phyloP scores from a whole-genome alignment of 2,329 filamentous ascomycete species.

The Calonectria pteridis region DNA sequence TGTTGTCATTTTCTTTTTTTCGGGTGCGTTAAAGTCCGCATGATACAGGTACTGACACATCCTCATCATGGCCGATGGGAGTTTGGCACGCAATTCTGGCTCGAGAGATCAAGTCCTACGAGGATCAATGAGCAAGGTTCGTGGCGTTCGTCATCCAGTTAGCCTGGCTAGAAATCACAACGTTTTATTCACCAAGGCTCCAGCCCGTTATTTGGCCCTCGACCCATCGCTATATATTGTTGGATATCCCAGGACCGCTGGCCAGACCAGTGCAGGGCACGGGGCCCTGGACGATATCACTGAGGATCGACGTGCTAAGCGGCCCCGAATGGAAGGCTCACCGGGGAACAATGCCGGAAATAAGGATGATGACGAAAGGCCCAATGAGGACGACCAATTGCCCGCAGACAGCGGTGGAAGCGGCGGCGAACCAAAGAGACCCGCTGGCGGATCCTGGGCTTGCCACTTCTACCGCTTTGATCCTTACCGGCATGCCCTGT shows the following conservation, averaged over 20 bases:
- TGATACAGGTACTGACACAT: not conserved
- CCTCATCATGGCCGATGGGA: not conserved
- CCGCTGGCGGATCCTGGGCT: not conserved
- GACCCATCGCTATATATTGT: not conserved
- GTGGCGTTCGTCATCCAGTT: not conserved
- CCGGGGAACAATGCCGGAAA: not conserved
- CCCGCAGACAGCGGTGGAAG: not conserved
- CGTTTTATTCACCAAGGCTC: not conserved
- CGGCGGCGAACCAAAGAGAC: not conserved
- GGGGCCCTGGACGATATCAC: not conserved
- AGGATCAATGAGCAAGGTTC: not conserved
- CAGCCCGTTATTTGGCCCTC: not conserved
- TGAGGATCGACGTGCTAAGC: not conserved
- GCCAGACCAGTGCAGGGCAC: not conserved
- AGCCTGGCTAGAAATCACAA: rapidly evolving
- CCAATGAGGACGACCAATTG: not conserved
- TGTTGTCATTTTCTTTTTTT: not conserved
- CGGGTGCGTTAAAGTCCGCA: not conserved
- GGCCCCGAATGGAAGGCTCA: not conserved
- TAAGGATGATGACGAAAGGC: not conserved
- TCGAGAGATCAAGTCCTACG: not conserved
- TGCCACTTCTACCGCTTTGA: not conserved
- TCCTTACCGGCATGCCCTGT: not conserved
- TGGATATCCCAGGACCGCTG: not conserved
- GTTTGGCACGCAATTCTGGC: not conserved